These are phyloP conservation scores for Acephala macrosclerotiorum DNA, from an alignment of 2,329 filamentous ascomycete genomes.

Conservation along the genomic window DNA sequence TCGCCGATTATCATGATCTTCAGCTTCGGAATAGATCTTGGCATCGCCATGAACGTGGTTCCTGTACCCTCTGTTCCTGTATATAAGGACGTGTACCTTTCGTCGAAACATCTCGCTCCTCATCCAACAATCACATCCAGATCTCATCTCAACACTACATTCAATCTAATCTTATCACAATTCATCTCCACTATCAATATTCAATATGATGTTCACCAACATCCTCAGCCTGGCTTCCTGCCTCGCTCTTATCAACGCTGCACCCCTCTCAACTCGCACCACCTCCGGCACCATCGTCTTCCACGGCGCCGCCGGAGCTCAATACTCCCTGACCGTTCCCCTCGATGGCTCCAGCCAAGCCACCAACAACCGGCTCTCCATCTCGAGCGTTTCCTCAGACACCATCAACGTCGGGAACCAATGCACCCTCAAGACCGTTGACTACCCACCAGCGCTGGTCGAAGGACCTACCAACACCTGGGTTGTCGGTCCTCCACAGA, in stretches of 20 bases:
- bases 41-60: neutral
- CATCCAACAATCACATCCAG: neutral
- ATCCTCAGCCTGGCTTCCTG: constrained; percentile 29
- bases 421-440: constrained; percentile 37
- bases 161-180: neutral
- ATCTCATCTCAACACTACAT: neutral
- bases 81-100: neutral
- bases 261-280: constrained; percentile 24
- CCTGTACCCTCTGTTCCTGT: neutral
- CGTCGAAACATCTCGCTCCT: neutral
- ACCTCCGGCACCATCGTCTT: constrained; percentile 29
- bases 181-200: constrained; percentile 1
- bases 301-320: constrained; percentile 37
- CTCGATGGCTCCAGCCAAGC: constrained; percentile 27
- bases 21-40: neutral
- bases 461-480: constrained; percentile 33
- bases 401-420: constrained; percentile 28
- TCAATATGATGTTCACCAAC: constrained; percentile 35
- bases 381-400: constrained; percentile 34
- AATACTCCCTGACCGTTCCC: constrained; percentile 34
- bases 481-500: constrained; percentile 40
- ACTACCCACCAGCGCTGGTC: constrained; percentile 36
- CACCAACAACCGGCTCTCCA: constrained; percentile 37
- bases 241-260: constrained; percentile 29
- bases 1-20: neutral